Base-by-base conservation (phyloP, 768 basidiomycete genomes). In the Boletus sp. region DNA sequence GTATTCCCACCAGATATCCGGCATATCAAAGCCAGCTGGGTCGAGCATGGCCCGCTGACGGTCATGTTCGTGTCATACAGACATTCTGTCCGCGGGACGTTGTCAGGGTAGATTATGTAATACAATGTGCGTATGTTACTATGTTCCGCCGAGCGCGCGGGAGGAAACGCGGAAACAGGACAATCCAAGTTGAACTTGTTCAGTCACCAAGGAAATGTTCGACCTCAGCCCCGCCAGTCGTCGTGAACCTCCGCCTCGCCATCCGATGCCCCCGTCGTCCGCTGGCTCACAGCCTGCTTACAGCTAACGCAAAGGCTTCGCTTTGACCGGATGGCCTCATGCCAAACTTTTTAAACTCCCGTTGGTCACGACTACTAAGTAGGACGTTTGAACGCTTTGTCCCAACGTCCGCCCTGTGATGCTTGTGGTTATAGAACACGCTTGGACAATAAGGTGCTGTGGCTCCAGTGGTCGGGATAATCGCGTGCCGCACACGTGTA, bases 401-500 rank as follows among this genome's bases (percentile, higher is more conserved):
- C 37, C 29, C 27, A 19, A 7, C 11, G 45, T 40, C 48, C 33
- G 8, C 23, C 25, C 47, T 40, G 30, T 33, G 30, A 37, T 51
- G 14, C 34, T 43, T 10, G 19, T 33, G 30, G 33, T 46, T 39
- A 17, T 54, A 44, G 38, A 60, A 40, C 55, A 55, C 52, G 47
- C 65, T 51, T 53, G 49, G 55, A 56, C 52, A 55, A 61, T 53
- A 48, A 37, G 45, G 46, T 45, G 37, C 7, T 30, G 50, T 61
- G 56, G 29, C 51, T 14, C 27, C 39, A 53, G 48, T 58, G 44
- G 59, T 58, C 57, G 55, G 58, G 66, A 64, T 66, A 56, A 57
- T 69, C 64, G 70, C 64, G 66, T 72, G 66, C 52, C 45, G 21
- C 61, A 63, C 70, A 70, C 66, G 70, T 70, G 64, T 61, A 55